These are phyloP conservation scores for Nannizziopsis arthrosporioides DNA, from an alignment of 2,329 filamentous ascomycete genomes.

Conservation along the genomic window DNA sequence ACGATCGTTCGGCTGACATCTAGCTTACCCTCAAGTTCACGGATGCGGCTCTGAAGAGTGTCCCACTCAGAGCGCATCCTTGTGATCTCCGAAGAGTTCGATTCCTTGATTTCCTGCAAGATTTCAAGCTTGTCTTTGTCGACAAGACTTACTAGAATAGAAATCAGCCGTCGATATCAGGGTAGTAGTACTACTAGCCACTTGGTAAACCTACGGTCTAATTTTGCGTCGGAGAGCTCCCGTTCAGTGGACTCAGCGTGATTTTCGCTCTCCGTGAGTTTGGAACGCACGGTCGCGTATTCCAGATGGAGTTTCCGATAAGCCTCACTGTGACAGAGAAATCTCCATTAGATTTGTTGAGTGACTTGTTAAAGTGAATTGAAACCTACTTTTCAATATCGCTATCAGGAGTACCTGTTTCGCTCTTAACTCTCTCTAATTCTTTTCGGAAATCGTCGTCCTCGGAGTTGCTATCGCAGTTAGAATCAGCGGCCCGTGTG, in stretches of 20 bases:
- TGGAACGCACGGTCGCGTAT: slow-evolving; percentile 27
- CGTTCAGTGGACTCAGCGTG: slow-evolving; percentile 26
- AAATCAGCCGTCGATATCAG: slow-evolving; percentile 16
- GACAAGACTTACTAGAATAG: slow-evolving; percentile 24
- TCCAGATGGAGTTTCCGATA: slow-evolving; percentile 32
- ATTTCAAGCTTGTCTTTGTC: slow-evolving; percentile 31
- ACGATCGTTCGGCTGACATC: slow-evolving; percentile 30
- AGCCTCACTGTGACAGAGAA: slow-evolving; percentile 7
- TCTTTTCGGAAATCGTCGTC: slow-evolving; percentile 28
- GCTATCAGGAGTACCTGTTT: slow-evolving; percentile 19
- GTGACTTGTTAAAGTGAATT: background rate
- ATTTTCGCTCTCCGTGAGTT: slow-evolving; percentile 30
- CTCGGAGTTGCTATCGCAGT: slow-evolving; percentile 28
- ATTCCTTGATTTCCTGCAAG: slow-evolving; percentile 28
- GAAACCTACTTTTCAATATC: slow-evolving; percentile 4
- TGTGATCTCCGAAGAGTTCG: slow-evolving; percentile 25
- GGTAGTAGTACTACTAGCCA: background rate
- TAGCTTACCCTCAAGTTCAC: slow-evolving; percentile 30
- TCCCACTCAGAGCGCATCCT: slow-evolving; percentile 28
- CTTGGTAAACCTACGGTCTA: slow-evolving; percentile 24
- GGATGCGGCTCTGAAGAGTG: slow-evolving; percentile 24
- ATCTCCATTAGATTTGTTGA: slow-evolving; percentile 1
- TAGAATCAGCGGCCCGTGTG: slow-evolving; percentile 11
- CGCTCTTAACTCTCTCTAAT: slow-evolving; percentile 25
- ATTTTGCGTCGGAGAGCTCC: slow-evolving; percentile 28